Conservation (phyloP, 768 basidiomycete species). For the Neoboletus magnificus region DNA sequence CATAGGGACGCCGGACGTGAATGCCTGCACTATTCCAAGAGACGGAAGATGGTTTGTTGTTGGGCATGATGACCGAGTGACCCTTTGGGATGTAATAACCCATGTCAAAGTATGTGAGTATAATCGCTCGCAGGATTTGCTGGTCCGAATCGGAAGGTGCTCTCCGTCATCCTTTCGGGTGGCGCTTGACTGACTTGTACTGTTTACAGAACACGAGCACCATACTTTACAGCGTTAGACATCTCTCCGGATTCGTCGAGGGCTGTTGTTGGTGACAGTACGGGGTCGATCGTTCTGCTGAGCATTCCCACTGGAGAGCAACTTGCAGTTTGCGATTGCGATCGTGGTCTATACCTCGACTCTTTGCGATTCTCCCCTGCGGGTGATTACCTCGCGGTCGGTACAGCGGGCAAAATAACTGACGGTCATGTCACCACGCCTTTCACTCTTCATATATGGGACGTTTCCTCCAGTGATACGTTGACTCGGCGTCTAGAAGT, state of each 20-base stretch:
- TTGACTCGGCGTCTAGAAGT: not conserved
- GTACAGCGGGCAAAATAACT: not conserved
- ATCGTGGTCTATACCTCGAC: not conserved
- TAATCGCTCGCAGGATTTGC: not conserved
- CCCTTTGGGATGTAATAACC: not conserved
- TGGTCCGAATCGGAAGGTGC: not conserved
- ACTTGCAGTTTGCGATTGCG: not conserved
- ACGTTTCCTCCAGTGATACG: not conserved
- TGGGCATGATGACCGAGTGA: not conserved
- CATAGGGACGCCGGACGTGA: conserved; percentile 1
- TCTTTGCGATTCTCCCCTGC: not conserved
- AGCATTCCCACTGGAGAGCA: not conserved
- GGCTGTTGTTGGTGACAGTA: not conserved
- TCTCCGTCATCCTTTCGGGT: not conserved
- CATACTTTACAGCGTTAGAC: not conserved
- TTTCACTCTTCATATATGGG: not conserved
- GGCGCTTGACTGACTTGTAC: not conserved
- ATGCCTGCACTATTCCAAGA: not conserved
- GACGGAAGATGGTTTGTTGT: not conserved
- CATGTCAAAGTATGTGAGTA: not conserved
- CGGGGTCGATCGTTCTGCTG: not conserved
- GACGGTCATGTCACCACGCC: too few species aligned
- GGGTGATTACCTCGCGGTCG: not conserved
- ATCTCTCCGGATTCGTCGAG: not conserved
- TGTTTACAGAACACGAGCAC: not conserved